Percentiles rank a stretch among this genome's conserved stretches.
Conservation (phyloP, 345 rosid genomes). For the Eucalyptus tenuipes region DNA sequence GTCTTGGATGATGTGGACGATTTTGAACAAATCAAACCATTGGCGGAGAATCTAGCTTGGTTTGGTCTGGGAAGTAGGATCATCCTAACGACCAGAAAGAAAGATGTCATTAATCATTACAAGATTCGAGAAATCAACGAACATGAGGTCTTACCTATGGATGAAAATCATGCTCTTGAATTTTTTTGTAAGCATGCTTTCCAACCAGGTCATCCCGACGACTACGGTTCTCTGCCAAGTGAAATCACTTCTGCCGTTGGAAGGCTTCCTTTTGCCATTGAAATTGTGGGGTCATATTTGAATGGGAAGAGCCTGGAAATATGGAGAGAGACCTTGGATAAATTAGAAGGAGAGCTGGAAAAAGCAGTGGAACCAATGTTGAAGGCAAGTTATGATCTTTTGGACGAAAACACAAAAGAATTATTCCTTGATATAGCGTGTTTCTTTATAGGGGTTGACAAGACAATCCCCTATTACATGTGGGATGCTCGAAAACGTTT, state of each 20-base stretch:
- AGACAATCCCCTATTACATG: too few relatives aligned
- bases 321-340: background rate
- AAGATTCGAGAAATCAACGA: background rate
- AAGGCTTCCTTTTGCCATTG: background rate
- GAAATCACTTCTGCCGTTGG: background rate
- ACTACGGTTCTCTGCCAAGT: background rate
- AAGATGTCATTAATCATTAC: background rate
- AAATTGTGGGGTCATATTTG: background rate
- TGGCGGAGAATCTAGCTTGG: background rate
- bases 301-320: background rate
- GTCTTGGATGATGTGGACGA: background rate
- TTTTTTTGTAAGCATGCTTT: background rate
- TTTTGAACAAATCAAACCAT: background rate
- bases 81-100: background rate
- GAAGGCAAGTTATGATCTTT: too few relatives aligned
- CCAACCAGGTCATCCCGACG: too few relatives aligned
- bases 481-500: too few relatives aligned
- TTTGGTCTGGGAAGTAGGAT: background rate
- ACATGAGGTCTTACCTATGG: background rate
- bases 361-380: too few relatives aligned
- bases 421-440: too few relatives aligned
- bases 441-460: too few relatives aligned
- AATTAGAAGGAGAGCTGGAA: background rate
- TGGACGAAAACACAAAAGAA: too few relatives aligned
- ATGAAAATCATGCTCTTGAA: background rate